phyloP scores from a whole-genome alignment of 345 rosid genomes.

The Abelmoschus esculentus region DNA sequence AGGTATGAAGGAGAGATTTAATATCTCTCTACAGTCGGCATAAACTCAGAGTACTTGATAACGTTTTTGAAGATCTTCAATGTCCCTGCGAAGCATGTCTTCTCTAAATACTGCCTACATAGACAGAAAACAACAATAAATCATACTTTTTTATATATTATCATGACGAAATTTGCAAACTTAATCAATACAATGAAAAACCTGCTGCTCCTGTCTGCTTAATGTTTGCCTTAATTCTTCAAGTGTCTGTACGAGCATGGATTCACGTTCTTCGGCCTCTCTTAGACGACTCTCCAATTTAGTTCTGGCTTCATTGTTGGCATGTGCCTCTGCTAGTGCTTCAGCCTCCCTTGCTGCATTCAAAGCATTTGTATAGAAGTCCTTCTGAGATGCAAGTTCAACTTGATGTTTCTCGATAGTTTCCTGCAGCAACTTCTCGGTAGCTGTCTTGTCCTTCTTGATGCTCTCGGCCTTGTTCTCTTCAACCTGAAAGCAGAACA shows the following conservation, averaged over 20 bases:
- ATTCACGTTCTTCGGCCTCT: constrained; percentile 92
- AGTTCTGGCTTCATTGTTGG: constrained; percentile 78
- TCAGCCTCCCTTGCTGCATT: constrained; percentile 93
- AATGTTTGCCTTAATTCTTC: constrained; percentile 91
- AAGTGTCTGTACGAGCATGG: constrained; percentile 87
- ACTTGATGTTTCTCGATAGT: constrained; percentile 91
- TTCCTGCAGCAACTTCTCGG: constrained; percentile 91
- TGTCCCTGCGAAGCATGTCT: constrained; percentile 68
- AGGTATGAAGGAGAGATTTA: neutral
- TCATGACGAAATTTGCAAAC: constrained; percentile 7
- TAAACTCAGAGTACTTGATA: constrained; percentile 56
- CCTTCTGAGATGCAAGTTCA: constrained; percentile 76
- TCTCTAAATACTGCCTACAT: constrained; percentile 72
- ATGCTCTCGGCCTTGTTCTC: constrained; percentile 93
- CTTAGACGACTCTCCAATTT: constrained; percentile 79
- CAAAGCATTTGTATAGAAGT: constrained; percentile 75
- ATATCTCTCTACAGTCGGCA: neutral
- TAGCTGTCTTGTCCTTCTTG: constrained; percentile 82
- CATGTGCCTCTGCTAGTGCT: constrained; percentile 83
- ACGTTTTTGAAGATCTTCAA: constrained; percentile 87
- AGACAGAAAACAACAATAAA: constrained; percentile 8
- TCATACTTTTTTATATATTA: neutral
- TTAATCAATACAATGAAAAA: constrained; percentile 22
- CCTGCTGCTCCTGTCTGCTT: constrained; percentile 95
- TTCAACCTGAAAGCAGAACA: constrained; percentile 51